A percentile compares a stretch with the other conserved stretches of the same genome.
Conservation (phyloP, 352 stramenopile species). For the Pythium chondricola region DNA sequence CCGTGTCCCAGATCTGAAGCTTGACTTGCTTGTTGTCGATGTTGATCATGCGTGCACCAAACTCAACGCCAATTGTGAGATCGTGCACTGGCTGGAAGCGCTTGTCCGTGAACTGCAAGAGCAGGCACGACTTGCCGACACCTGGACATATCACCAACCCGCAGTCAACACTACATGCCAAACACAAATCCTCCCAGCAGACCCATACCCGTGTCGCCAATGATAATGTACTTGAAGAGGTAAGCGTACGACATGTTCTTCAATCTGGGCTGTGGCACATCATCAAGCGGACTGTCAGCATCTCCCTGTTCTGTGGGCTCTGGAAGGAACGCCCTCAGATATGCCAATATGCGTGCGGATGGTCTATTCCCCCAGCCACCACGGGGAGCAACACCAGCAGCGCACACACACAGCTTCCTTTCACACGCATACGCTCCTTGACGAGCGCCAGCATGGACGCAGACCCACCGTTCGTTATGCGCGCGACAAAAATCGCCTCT, state of each 20-base stretch:
- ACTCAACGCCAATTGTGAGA: conserved; percentile 99
- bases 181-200: neutral
- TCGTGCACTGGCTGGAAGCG: conserved; percentile 99
- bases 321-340: too few relatives aligned
- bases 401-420: neutral
- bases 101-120: conserved; percentile 99
- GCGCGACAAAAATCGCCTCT: too few relatives aligned
- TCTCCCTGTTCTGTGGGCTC: too few relatives aligned
- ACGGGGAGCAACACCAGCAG: too few relatives aligned
- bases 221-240: conserved; percentile 99
- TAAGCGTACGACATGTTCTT: conserved; percentile 92
- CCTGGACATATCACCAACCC: too few relatives aligned
- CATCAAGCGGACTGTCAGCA: too few relatives aligned
- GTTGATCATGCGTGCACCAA: conserved; percentile 98
- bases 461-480: too few relatives aligned
- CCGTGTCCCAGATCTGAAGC: conserved; percentile 97
- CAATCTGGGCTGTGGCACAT: neutral
- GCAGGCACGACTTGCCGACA: conserved; percentile 99
- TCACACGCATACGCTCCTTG: neutral
- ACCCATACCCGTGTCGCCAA: conserved; percentile 93
- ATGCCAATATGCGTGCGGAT: too few relatives aligned
- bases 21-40: conserved; percentile 98
- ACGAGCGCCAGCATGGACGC: neutral
- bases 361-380: too few relatives aligned
- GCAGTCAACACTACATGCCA: too few relatives aligned